Conservation (phyloP, 2,329 filamentous ascomycete species). For the Xylariaceae sp. region DNA sequence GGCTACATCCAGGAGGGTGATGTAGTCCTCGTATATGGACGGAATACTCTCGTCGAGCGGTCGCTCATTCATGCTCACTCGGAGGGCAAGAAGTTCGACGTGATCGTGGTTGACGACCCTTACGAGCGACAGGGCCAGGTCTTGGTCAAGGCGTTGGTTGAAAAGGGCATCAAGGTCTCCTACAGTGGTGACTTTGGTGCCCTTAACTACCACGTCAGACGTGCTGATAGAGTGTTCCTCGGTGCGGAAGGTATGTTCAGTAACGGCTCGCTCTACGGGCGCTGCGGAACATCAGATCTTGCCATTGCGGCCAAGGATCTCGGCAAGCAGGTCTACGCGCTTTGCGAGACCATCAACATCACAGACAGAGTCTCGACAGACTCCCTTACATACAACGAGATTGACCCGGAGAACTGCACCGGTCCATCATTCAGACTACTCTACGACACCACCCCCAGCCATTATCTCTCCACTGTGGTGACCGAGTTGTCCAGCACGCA, state of each 20-base stretch:
- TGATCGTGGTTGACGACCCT: conserved; percentile 74
- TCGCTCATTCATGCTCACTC: conserved; percentile 68
- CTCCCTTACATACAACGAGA: conserved; percentile 90
- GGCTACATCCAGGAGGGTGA: conserved; percentile 74
- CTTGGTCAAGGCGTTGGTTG: conserved; percentile 63
- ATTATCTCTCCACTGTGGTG: conserved; percentile 81
- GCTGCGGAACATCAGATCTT: conserved; percentile 79
- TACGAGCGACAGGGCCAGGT: conserved; percentile 47
- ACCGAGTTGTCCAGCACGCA: conserved; percentile 87
- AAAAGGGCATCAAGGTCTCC: conserved; percentile 67
- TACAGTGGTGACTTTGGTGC: conserved; percentile 76
- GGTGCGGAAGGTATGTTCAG: conserved; percentile 94
- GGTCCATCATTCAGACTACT: conserved; percentile 58
- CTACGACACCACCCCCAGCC: conserved; percentile 86
- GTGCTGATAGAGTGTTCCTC: conserved; percentile 66
- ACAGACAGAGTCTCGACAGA: conserved; percentile 80
- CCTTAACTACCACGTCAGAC: conserved; percentile 65
- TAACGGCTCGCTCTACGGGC: conserved; percentile 84
- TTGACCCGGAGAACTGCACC: conserved; percentile 66
- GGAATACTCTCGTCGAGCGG: conserved; percentile 79
- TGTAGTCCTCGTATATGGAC: conserved; percentile 79
- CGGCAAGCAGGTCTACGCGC: conserved; percentile 76
- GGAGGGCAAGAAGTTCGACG: conserved; percentile 69
- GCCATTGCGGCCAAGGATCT: conserved; percentile 75
- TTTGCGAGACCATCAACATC: conserved; percentile 95